A percentile compares a stretch with the other conserved stretches of the same genome.
phyloP scores from a whole-genome alignment of 2,329 filamentous ascomycete genomes.

The Talaromyces amestolkiae region DNA sequence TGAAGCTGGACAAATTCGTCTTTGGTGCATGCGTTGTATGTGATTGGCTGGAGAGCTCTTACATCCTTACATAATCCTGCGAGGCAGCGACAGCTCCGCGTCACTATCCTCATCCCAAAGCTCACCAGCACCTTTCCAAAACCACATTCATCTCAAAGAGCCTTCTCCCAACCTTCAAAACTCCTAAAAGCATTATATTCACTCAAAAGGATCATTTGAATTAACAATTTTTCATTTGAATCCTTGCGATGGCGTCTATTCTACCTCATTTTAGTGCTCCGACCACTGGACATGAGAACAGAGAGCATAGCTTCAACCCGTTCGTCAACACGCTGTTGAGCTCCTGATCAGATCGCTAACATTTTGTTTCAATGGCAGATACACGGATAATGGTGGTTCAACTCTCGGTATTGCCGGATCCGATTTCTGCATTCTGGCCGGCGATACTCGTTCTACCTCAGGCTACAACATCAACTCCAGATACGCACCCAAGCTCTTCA shows the following conservation, averaged over 20 bases:
- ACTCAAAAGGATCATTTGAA: neutral
- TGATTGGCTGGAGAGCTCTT: conserved; percentile 17
- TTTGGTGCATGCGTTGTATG: neutral
- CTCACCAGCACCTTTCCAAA: conserved; percentile 13
- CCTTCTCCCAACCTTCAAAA: neutral
- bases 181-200: neutral
- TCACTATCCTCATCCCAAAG: conserved; percentile 27
- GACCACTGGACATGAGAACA: conserved; percentile 55
- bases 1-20: neutral
- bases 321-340: conserved; percentile 48
- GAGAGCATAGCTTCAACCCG: conserved; percentile 85
- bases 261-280: conserved; percentile 50
- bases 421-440: conserved; percentile 94
- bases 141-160: conserved; percentile 21
- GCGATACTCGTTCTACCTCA: conserved; percentile 91
- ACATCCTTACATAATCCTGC: conserved; percentile 11
- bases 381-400: conserved; percentile 96
- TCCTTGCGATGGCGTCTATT: conserved; percentile 53
- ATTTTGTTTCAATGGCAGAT: conserved; percentile 44
- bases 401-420: conserved; percentile 91
- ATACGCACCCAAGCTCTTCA: conserved; percentile 93
- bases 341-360: neutral
- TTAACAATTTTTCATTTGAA: neutral
- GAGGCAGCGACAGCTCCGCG: conserved; percentile 41
- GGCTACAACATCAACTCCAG: conserved; percentile 99